Conservation (phyloP, 768 basidiomycete genomes). For the Phlebiopsis flavidoalba region DNA sequence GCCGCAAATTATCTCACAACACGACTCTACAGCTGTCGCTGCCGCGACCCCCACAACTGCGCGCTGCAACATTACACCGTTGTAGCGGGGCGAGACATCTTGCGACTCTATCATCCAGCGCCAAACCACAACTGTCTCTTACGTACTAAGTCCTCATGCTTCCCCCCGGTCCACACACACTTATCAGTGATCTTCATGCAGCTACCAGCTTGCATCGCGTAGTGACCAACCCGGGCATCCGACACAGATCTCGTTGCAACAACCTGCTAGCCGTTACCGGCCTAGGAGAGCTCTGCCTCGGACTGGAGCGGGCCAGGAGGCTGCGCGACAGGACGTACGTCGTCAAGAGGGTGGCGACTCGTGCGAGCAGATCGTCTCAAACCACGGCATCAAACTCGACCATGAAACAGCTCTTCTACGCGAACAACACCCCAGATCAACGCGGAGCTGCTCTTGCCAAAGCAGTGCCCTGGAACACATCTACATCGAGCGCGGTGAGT, state of each 20-base stretch:
- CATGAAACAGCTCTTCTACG: slow-evolving; percentile 45
- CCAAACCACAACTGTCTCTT: slow-evolving; percentile 52
- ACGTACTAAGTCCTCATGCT: slow-evolving; percentile 41
- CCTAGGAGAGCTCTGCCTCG: slow-evolving; percentile 53
- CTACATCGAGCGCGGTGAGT: slow-evolving; percentile 76
- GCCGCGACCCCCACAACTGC: slow-evolving; percentile 40
- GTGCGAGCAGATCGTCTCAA: slow-evolving; percentile 46
- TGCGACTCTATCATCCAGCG: slow-evolving; percentile 68
- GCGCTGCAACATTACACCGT: slow-evolving; percentile 61
- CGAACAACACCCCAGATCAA: slow-evolving; percentile 77
- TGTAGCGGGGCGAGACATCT: slow-evolving; percentile 45
- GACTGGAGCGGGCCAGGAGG: slow-evolving; percentile 50
- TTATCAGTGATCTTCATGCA: slow-evolving; percentile 21
- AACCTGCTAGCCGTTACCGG: slow-evolving; percentile 58
- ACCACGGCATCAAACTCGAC: slow-evolving; percentile 43
- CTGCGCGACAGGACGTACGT: slow-evolving; percentile 56
- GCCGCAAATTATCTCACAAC: no score
- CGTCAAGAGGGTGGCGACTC: slow-evolving; percentile 50
- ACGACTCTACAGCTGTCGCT: slow-evolving; percentile 11
- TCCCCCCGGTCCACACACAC: background rate
- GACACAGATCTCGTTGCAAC: slow-evolving; percentile 46
- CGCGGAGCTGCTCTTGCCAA: no score
- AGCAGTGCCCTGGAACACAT: slow-evolving; percentile 61
- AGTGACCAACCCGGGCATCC: slow-evolving; percentile 51
- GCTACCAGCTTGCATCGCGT: slow-evolving; percentile 81